Evolutionary conservation across 352 stramenopile species (phyloP), one percentile per base, ranked within the genome.

Genomic region (Phytophthora sansomeana): DNA sequence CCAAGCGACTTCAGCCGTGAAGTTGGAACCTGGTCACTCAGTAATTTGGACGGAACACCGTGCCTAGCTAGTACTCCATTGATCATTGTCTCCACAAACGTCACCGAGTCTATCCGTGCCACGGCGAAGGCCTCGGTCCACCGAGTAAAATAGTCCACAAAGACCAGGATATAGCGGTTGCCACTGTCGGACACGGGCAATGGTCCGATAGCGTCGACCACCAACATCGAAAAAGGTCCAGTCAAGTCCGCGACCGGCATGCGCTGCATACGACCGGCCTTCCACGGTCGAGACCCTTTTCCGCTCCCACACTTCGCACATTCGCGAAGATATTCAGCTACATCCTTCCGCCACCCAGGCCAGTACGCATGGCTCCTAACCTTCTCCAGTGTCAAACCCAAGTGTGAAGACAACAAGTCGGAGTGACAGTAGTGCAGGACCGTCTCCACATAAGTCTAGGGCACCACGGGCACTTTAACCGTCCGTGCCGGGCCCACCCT

Each of bases 381-480:
- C 14, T 38, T 47, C 1, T 69, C 60, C 2, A 46, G 3, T 0
- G 52, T 63, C 36, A 56, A 3, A 3, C 60, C 51, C 43, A 48
- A 33, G 19, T 63, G 44, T 1, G 44, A 35, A 5, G 52, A 56
- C 16, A 69, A 11, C 3, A 58, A 6, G 14, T 62, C 60, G 0
- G 14, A 10, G 13, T 67, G 59, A 32, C 50, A 67, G 42, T 39
- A 58, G 21, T 61, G 42, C 10, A 68, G 36, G 4, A 63, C 60
- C 3, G 60, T 63, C 2, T 53, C 59, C 1, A 67, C 28, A 9
- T 51, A 67, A 10, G 33, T 11, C 44, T 2, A 0, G 59, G 51
- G 14, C n/a, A 67, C 10, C 11, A 61, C 50, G 1, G 50, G 51
- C 6, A 67, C 50, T 5, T 13, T 51, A 7, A 61, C 14, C 1